Percentiles rank a stretch among this genome's conserved stretches.
Evolutionary conservation across 495 filamentous ascomycete genomes (phyloP).

Genomic region (Penicillium bovifimosum): DNA sequence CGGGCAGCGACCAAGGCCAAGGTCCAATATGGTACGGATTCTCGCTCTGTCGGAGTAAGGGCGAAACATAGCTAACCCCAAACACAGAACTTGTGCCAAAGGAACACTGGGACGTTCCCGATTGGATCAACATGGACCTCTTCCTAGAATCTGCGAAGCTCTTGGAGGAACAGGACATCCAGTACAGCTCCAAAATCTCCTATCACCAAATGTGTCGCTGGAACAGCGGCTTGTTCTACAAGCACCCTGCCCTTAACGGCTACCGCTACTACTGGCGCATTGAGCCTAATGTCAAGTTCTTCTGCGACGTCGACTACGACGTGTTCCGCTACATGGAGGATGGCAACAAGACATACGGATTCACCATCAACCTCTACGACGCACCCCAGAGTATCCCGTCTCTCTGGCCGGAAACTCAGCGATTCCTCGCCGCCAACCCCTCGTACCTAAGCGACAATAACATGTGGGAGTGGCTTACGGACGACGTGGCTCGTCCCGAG

Average conservation of each 20-base stretch:
- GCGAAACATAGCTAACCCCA: conserved; percentile 13
- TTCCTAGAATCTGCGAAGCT: conserved; percentile 79
- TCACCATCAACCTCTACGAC: conserved; percentile 97
- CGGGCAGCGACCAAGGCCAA: conserved; percentile 76
- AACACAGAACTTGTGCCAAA: conserved; percentile 72
- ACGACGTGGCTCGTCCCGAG: conserved; percentile 68
- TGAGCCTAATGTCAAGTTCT: conserved; percentile 98
- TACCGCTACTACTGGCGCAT: conserved; percentile 98
- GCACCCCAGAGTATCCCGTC: conserved; percentile 74
- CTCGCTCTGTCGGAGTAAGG: neutral
- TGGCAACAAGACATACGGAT: conserved; percentile 96
- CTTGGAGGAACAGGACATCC: conserved; percentile 76
- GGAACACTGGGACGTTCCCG: conserved; percentile 89
- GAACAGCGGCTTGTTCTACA: conserved; percentile 98
- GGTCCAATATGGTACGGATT: conserved; percentile 65
- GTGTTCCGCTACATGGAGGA: conserved; percentile 98
- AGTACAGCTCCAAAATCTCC: conserved; percentile 80
- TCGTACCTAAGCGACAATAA: conserved; percentile 78
- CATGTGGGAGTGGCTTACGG: conserved; percentile 81
- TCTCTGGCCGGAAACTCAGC: conserved; percentile 91
- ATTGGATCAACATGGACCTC: conserved; percentile 85
- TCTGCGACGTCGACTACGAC: conserved; percentile 98
- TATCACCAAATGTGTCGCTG: conserved; percentile 99
- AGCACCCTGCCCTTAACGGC: conserved; percentile 79
- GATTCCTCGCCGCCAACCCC: conserved; percentile 81